Evolutionary conservation across 768 basidiomycete species (phyloP), one percentile per base, ranked within the genome.

Genomic region (Boletus bicolor): DNA sequence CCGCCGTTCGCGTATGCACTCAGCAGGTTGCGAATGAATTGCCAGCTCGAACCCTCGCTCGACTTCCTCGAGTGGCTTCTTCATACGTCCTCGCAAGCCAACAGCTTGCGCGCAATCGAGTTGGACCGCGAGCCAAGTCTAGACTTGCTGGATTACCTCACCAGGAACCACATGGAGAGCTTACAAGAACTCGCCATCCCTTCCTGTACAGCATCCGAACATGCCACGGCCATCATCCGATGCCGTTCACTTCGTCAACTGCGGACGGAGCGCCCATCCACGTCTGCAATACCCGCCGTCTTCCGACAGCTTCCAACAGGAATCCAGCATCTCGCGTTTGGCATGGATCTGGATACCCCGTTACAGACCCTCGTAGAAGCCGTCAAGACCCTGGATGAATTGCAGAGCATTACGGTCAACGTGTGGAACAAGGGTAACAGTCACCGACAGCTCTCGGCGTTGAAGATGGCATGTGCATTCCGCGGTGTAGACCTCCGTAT

Each of bases 41-140:
- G 84, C 69, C 86, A 87, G 65, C 67, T 74, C n/a, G 70, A 80
- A 7, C 84, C 86, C 21, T 79, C 83, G 3, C 65, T 80, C 44
- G 83, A 85, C 36, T 84, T 89, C 68, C 71, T 87, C 61, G 74
- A 79, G 37, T 89, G 87, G 88, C 81, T 91, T 53, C 82, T 89
- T 26, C 79, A 82, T 62, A 76, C 80, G 54, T 85, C 86, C 35
- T 60, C 69, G 24, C 68, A 67, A 43, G 75, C 76, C n/a, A 63
- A 57, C 24, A 71, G 72, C 57, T 75, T 87, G 44, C 75, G 75
- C 52, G 68, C 73, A 32, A 73, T 89, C 53, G 81, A 85, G 53
- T 73, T 89, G 53, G 81, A 81, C 49, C 77, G 85, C 54, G 82
- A 87, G 57, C 85, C 86, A 2, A 76, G 80, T 42, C 55, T 70